Conservation (phyloP, 2,329 filamentous ascomycete species). For the Orbilia quercus region DNA sequence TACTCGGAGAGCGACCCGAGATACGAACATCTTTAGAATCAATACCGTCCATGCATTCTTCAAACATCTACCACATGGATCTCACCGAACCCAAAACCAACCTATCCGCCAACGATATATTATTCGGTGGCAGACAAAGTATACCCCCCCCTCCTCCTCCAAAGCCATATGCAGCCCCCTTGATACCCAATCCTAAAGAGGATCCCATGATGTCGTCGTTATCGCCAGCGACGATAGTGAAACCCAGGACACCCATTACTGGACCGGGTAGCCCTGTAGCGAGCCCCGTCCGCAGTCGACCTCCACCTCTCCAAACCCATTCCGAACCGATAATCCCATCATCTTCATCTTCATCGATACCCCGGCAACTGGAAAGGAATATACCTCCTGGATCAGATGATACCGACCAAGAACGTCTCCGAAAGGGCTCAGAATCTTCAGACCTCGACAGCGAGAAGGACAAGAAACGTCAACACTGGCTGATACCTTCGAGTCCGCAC, state of each 20-base stretch:
- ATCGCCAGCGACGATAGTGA: conserved; percentile 52
- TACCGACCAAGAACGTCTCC: conserved; percentile 23
- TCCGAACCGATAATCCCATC: conserved; percentile 30
- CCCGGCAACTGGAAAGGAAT: conserved; percentile 32
- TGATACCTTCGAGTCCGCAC: conserved; percentile 45
- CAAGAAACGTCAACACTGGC: conserved; percentile 53
- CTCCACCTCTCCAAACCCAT: conserved; percentile 45
- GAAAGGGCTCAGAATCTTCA: conserved; percentile 46
- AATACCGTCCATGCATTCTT: conserved; percentile 32
- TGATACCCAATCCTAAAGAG: conserved; percentile 52
- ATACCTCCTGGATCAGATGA: conserved; percentile 33
- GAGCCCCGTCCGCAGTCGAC: conserved; percentile 34
- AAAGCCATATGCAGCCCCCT: conserved; percentile 38
- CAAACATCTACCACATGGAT: conserved; percentile 37
- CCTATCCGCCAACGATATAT: conserved; percentile 46
- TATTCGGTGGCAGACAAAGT: conserved; percentile 50
- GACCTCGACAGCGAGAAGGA: conserved; percentile 47
- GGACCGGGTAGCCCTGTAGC: conserved; percentile 43
- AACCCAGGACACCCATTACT: conserved; percentile 39
- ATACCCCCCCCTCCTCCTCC: conserved; percentile 53
- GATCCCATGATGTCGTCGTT: conserved; percentile 54
- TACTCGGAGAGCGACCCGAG: conserved; percentile 36
- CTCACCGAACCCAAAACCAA: conserved; percentile 51
- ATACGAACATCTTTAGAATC: conserved; percentile 46
- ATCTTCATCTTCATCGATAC: no score